Conservation (phyloP, 2,329 filamentous ascomycete genomes). For the Aspergillus sclerotialis region DNA sequence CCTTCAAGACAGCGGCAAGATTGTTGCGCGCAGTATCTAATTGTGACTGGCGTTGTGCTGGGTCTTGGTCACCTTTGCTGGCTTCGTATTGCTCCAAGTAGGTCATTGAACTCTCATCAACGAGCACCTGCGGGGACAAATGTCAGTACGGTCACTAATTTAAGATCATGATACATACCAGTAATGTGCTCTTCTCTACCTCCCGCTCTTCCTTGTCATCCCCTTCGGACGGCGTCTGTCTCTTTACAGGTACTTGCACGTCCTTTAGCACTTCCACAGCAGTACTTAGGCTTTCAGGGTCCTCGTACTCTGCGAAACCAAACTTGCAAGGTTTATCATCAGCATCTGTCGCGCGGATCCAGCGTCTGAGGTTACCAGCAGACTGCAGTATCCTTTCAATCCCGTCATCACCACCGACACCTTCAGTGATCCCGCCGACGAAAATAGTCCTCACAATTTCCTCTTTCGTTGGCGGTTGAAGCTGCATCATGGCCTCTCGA, state of each 20-base stretch:
- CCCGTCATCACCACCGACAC: constrained; percentile 66
- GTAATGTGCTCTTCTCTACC: constrained; percentile 62
- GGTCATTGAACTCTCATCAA: constrained; percentile 75
- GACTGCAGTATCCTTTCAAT: constrained; percentile 70
- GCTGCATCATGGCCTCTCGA: constrained; percentile 61
- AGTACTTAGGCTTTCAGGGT: constrained; percentile 76
- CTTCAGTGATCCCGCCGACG: constrained; percentile 75
- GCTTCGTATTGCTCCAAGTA: constrained; percentile 79
- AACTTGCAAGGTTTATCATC: constrained; percentile 78
- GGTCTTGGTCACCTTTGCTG: constrained; percentile 56
- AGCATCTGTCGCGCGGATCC: constrained; percentile 73
- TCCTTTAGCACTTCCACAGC: constrained; percentile 80
- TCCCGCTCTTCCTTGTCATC: constrained; percentile 38
- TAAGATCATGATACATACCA: constrained; percentile 41
- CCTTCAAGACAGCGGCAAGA: constrained; percentile 61
- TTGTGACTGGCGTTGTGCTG: constrained; percentile 57
- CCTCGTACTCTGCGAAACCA: constrained; percentile 93
- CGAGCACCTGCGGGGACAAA: constrained; percentile 45
- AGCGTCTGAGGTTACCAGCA: constrained; percentile 74
- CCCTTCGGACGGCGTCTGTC: constrained; percentile 48
- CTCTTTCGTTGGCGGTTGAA: constrained; percentile 78
- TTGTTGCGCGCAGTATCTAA: constrained; percentile 62
- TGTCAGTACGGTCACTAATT: constrained; percentile 7
- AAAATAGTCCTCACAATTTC: constrained; percentile 91
- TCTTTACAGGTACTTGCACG: constrained; percentile 72